Conservation (phyloP, 2,329 filamentous ascomycete species). For the Nothophaeocryptopus gaeumannii region DNA sequence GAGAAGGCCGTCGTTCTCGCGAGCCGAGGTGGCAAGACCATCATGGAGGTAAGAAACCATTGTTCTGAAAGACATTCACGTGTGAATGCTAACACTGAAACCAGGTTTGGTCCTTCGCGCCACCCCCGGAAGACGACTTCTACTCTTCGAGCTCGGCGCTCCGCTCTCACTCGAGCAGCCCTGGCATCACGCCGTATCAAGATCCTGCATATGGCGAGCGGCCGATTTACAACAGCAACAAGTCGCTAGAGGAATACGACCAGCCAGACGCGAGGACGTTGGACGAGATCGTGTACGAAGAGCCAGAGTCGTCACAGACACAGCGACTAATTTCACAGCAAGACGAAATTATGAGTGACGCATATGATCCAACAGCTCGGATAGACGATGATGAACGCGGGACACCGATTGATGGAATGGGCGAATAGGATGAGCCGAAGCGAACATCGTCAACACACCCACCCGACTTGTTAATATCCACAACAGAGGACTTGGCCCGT, state of each 20-base stretch:
- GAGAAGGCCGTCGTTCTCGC: slow-evolving; percentile 98
- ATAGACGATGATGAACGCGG: too few species aligned
- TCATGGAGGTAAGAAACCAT: slow-evolving; percentile 76
- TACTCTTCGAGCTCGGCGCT: slow-evolving; percentile 13
- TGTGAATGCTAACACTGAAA: slow-evolving; percentile 10
- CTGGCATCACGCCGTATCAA: slow-evolving; percentile 27
- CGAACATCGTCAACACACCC: too few species aligned
- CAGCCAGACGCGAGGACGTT: not conserved
- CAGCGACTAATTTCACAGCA: slow-evolving; percentile 6
- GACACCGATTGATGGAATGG: too few species aligned
- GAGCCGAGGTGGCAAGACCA: slow-evolving; percentile 75
- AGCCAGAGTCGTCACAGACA: slow-evolving; percentile 1
- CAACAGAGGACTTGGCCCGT: too few species aligned
- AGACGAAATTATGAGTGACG: slow-evolving; percentile 4
- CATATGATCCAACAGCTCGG: not conserved
- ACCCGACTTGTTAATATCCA: too few species aligned
- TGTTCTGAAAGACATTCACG: not conserved
- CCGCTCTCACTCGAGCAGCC: slow-evolving; percentile 16
- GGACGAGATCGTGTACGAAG: too few species aligned
- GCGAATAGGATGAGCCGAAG: too few species aligned
- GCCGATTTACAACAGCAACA: slow-evolving; percentile 20
- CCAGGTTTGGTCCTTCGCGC: slow-evolving; percentile 92
- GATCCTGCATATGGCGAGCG: slow-evolving; percentile 31
- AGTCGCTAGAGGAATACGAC: slow-evolving; percentile 1
- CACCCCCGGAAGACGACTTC: slow-evolving; percentile 60